phyloP scores from a whole-genome alignment of 1,284 basidiomycete genomes.

The Cystobasidium sp. region DNA sequence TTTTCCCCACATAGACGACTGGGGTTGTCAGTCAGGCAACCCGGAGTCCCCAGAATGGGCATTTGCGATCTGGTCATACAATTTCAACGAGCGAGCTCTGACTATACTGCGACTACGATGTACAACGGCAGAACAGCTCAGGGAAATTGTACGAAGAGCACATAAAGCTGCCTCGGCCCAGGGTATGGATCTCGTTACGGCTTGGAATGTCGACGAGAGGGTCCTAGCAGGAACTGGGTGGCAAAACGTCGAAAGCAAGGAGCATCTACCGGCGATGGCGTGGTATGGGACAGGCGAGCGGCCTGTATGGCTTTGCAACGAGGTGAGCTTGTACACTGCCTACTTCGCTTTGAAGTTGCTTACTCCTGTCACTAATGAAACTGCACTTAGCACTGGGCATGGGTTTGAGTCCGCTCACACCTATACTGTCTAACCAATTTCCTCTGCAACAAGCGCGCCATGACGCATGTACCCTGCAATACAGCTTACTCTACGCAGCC shows the following conservation, averaged over 20 bases:
- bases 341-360: too few relatives aligned
- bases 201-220: conserved; percentile 20
- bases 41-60: conserved; percentile 21
- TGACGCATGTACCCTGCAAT: neutral
- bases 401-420: neutral
- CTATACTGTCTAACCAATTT: neutral
- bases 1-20: conserved; percentile 22
- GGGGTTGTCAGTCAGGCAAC: conserved; percentile 23
- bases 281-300: conserved; percentile 22
- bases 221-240: conserved; percentile 26
- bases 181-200: conserved; percentile 36
- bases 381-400: conserved; percentile 3
- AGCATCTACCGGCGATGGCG: conserved; percentile 25
- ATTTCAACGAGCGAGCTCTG: conserved; percentile 2
- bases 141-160: neutral
- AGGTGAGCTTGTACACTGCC: too few relatives aligned
- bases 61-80: conserved; percentile 36
- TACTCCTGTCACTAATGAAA: neutral
- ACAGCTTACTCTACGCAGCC: too few relatives aligned
- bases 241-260: conserved; percentile 9
- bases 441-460: neutral
- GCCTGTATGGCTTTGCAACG: conserved; percentile 31
- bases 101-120: conserved; percentile 26
- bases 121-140: conserved; percentile 10
- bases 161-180: conserved; percentile 8